These are phyloP conservation scores for Venturia effusa DNA, from an alignment of 2,329 filamentous ascomycete genomes.

Conservation along the genomic window DNA sequence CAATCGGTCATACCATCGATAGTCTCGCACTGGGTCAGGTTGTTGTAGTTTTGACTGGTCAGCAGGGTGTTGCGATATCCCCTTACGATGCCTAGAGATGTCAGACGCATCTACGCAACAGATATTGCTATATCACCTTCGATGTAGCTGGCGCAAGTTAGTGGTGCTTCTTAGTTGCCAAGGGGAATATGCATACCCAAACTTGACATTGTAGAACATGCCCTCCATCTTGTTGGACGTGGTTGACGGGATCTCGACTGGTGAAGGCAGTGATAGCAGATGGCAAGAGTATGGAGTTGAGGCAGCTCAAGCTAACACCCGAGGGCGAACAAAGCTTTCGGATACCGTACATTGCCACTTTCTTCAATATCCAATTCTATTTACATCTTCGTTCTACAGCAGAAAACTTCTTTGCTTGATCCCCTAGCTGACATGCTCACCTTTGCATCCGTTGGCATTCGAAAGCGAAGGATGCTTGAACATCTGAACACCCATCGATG, in stretches of 20 bases:
- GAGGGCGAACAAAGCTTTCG: not conserved
- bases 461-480: not conserved
- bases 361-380: not conserved
- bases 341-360: no score
- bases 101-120: not conserved
- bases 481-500: not conserved
- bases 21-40: slow-evolving; percentile 93
- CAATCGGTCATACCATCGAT: slow-evolving; percentile 65
- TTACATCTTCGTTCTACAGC: not conserved
- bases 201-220: slow-evolving; percentile 88
- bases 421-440: not conserved
- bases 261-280: not conserved
- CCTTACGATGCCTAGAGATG: slow-evolving; percentile 65
- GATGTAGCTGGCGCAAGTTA: slow-evolving; percentile 58
- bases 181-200: slow-evolving; percentile 51
- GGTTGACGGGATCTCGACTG: not conserved
- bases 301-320: not conserved
- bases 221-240: slow-evolving; percentile 60
- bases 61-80: slow-evolving; percentile 93
- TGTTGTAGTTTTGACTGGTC: slow-evolving; percentile 82
- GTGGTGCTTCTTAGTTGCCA: slow-evolving; percentile 10
- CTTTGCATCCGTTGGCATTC: not conserved
- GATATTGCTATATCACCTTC: slow-evolving; percentile 35
- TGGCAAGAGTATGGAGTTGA: not conserved
- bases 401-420: not conserved